These are phyloP conservation scores for Aspergillus sclerotiicarbonarius DNA, from an alignment of 495 filamentous ascomycete genomes.

Conservation along the genomic window DNA sequence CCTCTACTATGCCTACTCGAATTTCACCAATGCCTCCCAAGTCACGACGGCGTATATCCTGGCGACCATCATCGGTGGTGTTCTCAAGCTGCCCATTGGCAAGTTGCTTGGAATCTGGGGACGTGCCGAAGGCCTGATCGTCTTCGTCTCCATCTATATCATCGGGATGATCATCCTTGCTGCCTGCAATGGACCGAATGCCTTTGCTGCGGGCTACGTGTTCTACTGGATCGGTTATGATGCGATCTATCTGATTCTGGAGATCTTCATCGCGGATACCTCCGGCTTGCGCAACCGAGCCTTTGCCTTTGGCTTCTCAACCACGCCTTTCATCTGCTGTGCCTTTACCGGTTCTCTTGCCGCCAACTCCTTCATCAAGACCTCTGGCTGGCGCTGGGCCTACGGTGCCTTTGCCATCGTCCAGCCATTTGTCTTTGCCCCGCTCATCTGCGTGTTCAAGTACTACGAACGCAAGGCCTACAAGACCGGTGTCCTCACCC, in stretches of 20 bases:
- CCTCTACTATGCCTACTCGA: conserved; percentile 30
- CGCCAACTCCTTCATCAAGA: conserved; percentile 44
- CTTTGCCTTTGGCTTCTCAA: conserved; percentile 58
- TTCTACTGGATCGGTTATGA: conserved; percentile 60
- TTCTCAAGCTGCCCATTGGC: conserved; percentile 63
- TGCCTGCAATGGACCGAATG: conserved; percentile 42
- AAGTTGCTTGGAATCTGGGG: conserved; percentile 69
- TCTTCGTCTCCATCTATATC: conserved; percentile 38
- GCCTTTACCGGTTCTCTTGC: conserved; percentile 38
- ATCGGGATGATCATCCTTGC: conserved; percentile 52
- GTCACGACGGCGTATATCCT: conserved; percentile 38
- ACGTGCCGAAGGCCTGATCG: conserved; percentile 50
- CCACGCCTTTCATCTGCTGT: conserved; percentile 66
- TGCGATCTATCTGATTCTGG: conserved; percentile 55
- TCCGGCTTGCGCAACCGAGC: conserved; percentile 61
- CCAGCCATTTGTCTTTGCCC: conserved; percentile 53
- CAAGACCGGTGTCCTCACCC: conserved; percentile 36
- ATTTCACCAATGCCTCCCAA: conserved; percentile 32
- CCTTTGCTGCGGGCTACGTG: conserved; percentile 51
- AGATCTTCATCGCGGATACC: conserved; percentile 66
- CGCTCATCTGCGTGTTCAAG: conserved; percentile 53
- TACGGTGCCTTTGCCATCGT: conserved; percentile 63
- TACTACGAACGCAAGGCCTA: conserved; percentile 60
- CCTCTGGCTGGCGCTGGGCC: conserved; percentile 60
- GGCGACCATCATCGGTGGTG: conserved; percentile 57